These are phyloP conservation scores for Chrysopogon serrulatus DNA, from an alignment of 176 grass and related monocot genomes.

Conservation along the genomic window DNA sequence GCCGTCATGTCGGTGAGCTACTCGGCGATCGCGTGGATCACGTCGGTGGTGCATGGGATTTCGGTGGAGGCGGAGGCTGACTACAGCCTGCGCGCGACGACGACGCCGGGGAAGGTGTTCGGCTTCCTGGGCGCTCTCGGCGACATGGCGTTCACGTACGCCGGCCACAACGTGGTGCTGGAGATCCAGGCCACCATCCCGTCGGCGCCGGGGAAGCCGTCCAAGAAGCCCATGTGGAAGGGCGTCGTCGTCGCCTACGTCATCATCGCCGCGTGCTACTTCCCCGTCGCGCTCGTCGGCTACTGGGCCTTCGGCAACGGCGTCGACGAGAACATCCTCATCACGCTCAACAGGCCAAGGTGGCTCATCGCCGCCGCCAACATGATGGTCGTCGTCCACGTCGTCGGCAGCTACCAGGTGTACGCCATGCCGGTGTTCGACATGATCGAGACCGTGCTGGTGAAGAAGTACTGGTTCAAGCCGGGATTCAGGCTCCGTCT, in stretches of 20 bases:
- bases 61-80: conserved; percentile 14
- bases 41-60: conserved; percentile 37
- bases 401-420: conserved; percentile 45
- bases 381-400: conserved; percentile 89
- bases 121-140: conserved; percentile 61
- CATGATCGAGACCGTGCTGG: not conserved
- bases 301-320: conserved; percentile 66
- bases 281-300: conserved; percentile 67
- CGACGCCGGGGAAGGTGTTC: conserved; percentile 49
- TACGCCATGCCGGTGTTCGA: not conserved
- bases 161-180: conserved; percentile 82
- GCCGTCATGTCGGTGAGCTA: conserved; percentile 93
- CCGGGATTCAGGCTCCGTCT: not conserved
- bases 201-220: conserved; percentile 67
- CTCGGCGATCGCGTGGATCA: conserved; percentile 77
- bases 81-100: conserved; percentile 37
- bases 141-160: conserved; percentile 67
- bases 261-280: conserved; percentile 74
- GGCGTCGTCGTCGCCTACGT: conserved; percentile 86
- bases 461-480: not conserved
- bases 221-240: conserved; percentile 97
- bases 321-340: conserved; percentile 62
- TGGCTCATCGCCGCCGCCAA: conserved; percentile 92
- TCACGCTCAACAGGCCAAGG: conserved; percentile 39
- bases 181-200: conserved; percentile 96